Conservation (phyloP, 345 rosid genomes). For the Hevea brasiliensis region DNA sequence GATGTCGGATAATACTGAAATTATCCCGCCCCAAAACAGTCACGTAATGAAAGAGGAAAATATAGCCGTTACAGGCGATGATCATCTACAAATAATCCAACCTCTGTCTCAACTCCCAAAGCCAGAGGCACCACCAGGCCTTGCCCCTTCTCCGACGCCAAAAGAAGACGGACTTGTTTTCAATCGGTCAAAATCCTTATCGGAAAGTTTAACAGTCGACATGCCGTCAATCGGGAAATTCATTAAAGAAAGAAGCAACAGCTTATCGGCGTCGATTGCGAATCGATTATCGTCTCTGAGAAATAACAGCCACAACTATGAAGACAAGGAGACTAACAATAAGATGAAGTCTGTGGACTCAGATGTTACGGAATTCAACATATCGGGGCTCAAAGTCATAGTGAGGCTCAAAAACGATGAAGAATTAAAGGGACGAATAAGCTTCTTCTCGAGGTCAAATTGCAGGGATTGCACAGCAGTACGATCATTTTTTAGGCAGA, state of each 20-base stretch:
- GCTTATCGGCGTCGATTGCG: constrained; percentile 52
- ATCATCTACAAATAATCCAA: constrained; percentile 25
- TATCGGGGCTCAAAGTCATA: constrained; percentile 72
- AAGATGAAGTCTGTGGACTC: constrained; percentile 2
- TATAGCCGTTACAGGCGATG: constrained; percentile 4
- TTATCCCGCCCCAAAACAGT: background rate
- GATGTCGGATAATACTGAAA: background rate
- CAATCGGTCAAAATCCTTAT: constrained; percentile 32
- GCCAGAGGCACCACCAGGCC: constrained; percentile 75
- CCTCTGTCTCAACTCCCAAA: constrained; percentile 71
- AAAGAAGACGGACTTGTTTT: constrained; percentile 6
- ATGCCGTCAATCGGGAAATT: constrained; percentile 52
- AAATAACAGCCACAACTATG: constrained; percentile 16
- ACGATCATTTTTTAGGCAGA: constrained; percentile 57
- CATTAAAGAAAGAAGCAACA: constrained; percentile 62
- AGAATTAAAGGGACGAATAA: constrained; percentile 51
- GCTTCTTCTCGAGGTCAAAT: constrained; percentile 75
- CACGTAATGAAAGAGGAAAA: background rate
- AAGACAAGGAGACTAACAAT: constrained; percentile 5
- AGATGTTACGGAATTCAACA: constrained; percentile 62
- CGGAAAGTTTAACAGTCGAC: constrained; percentile 33
- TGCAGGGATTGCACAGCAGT: constrained; percentile 83
- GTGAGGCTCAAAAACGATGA: constrained; percentile 53
- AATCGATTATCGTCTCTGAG: constrained; percentile 43
- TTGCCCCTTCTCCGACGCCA: background rate